Base-by-base conservation (phyloP, 495 filamentous ascomycete species). In the Penicillium tannophilum region DNA sequence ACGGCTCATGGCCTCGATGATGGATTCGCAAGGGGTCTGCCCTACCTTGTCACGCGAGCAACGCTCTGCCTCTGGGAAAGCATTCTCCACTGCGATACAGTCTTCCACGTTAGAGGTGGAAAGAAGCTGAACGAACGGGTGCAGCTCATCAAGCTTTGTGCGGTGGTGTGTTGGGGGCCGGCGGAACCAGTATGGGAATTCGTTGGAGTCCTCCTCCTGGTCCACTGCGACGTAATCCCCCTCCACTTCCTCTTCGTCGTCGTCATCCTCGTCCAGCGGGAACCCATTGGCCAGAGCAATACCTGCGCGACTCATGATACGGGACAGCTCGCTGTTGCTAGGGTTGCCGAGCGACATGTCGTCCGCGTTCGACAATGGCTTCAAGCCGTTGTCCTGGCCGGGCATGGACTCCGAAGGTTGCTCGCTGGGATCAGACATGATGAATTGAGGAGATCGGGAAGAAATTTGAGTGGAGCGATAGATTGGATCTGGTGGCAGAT, bases 31-130 rank as follows among this genome's bases (percentile, higher is more conserved):
- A 53, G 53, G 47, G 46, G 14, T 49, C n/a, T 42, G 54, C 47
- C 79, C 59, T 79, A 90, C 92, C 85, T 97, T 96, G 61, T 95
- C 91, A 66, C 77, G 80, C 17, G 88, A 83, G 60, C 87, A 88
- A 39, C 90, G 81, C 72, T 96, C 88, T 6, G 79, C 73, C 59
- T 90, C 76, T 1, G 85, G 81, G 64, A 97, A 96, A 3, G 88
- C 84, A 48, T 86, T 84, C 72, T 97, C 93, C 35, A 97, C 81
- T 14, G 76, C 76, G 26, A 91, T 75, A 70, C 90, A 93, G 20
- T 88, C 85, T 1, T 94, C 90, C 11, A 91, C 74, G 66, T 96
- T 90, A 0, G 85, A 85, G 46, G 84, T 71, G 24, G 83, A 89
- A 36, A 97, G 80, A 16, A 87, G 82, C 58, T 90, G 85, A 6